Evolutionary conservation across 2,329 filamentous ascomycete genomes (phyloP).

Genomic region (Sporothrix variecibatus): DNA sequence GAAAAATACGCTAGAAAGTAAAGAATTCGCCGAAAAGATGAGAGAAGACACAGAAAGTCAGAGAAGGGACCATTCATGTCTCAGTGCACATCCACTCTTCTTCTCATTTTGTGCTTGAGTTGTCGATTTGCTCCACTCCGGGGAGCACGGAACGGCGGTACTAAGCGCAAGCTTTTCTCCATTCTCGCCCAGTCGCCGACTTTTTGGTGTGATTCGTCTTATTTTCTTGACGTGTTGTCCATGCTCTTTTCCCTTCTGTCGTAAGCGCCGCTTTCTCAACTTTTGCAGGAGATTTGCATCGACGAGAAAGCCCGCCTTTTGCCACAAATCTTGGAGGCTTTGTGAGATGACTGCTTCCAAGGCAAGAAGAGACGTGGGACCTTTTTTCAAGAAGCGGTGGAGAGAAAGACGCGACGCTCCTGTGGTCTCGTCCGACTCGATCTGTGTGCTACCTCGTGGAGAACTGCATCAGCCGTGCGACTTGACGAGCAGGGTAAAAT

Average conservation of each 20-base stretch:
- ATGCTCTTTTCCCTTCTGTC: background rate
- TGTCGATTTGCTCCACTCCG: constrained; percentile 11
- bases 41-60: background rate
- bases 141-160: constrained; percentile 2
- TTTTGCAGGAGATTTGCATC: background rate
- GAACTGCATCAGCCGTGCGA: background rate
- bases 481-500: background rate
- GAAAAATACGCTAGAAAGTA: background rate
- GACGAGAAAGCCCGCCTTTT: background rate
- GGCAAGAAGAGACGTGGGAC: background rate
- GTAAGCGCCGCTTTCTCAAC: background rate
- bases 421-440: background rate
- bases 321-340: background rate
- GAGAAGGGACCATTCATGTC: background rate
- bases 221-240: no score
- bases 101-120: background rate
- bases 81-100: background rate
- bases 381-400: background rate
- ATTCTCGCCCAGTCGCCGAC: background rate
- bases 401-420: background rate
- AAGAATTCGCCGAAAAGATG: background rate
- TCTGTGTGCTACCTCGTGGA: background rate
- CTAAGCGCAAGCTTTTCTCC: background rate
- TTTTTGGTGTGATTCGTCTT: background rate
- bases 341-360: background rate